These are phyloP conservation scores for Phytophthora tentaculata DNA, from an alignment of 352 stramenopile genomes.

Conservation along the genomic window DNA sequence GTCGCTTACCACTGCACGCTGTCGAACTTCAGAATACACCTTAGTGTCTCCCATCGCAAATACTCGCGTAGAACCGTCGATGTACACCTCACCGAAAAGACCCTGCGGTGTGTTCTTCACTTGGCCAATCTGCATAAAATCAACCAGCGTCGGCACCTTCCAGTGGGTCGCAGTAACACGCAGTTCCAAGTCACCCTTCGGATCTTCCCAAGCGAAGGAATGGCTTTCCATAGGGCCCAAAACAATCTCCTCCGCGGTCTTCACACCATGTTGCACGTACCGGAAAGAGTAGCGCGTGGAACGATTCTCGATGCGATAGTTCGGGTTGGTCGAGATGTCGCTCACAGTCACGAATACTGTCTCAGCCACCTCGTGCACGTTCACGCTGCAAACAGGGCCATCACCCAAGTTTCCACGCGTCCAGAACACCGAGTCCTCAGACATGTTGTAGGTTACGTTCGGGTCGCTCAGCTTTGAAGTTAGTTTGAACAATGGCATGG, in stretches of 20 bases:
- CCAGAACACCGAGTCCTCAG: conserved; percentile 66
- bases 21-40: conserved; percentile 62
- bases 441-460: conserved; percentile 50
- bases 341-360: conserved; percentile 76
- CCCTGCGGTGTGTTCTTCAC: conserved; percentile 59
- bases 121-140: conserved; percentile 79
- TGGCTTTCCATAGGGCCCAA: conserved; percentile 74
- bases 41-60: conserved; percentile 80
- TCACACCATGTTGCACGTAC: conserved; percentile 73
- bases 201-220: conserved; percentile 85
- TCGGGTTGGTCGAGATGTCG: conserved; percentile 71
- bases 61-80: conserved; percentile 81
- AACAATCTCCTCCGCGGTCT: conserved; percentile 69
- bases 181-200: conserved; percentile 59
- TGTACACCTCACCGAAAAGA: conserved; percentile 86
- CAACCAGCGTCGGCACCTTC: conserved; percentile 74
- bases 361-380: conserved; percentile 63
- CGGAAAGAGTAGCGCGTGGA: conserved; percentile 73
- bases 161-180: conserved; percentile 66
- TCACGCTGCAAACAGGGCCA: conserved; percentile 73
- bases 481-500: conserved; percentile 53
- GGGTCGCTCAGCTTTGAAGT: conserved; percentile 48
- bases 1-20: conserved; percentile 64
- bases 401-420: conserved; percentile 73
- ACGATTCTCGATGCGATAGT: conserved; percentile 88